Evolutionary conservation across 495 filamentous ascomycete genomes (phyloP).

Genomic region (Trypethelium eluteriae): DNA sequence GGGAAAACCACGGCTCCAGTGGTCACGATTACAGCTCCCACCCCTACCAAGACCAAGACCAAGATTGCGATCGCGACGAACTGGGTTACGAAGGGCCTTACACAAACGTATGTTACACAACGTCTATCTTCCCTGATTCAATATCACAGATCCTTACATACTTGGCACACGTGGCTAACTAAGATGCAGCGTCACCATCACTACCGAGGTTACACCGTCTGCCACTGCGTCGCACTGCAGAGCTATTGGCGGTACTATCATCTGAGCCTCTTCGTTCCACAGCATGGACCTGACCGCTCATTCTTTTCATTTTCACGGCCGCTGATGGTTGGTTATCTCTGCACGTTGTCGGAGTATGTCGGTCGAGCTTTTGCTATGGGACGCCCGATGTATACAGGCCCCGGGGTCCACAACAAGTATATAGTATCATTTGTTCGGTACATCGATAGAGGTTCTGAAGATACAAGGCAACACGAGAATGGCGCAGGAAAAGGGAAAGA

Average conservation of each 20-base stretch:
- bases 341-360: neutral
- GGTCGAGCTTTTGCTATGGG: neutral
- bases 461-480: too few relatives aligned
- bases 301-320: too few relatives aligned
- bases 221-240: conserved; percentile 1
- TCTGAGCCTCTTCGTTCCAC: neutral
- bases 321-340: neutral
- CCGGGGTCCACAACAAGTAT: too few relatives aligned
- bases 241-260: conserved; percentile 5
- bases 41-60: conserved; percentile 26
- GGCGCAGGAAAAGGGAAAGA: too few relatives aligned
- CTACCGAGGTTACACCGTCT: conserved; percentile 4
- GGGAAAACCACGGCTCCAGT: conserved; percentile 15
- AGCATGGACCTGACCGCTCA: too few relatives aligned
- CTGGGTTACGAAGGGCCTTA: conserved; percentile 19
- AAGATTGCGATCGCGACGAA: conserved; percentile 22
- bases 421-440: too few relatives aligned
- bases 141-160: neutral
- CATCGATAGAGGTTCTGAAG: too few relatives aligned
- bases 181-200: conserved; percentile 5
- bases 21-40: conserved; percentile 26
- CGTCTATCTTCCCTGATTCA: neutral
- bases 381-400: too few relatives aligned
- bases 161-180: conserved; percentile 5
- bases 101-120: conserved; percentile 20